Evolutionary conservation across 768 basidiomycete genomes (phyloP), one percentile per base, ranked within the genome.

Genomic region (button mushroom (Agaricus bisporus)): DNA sequence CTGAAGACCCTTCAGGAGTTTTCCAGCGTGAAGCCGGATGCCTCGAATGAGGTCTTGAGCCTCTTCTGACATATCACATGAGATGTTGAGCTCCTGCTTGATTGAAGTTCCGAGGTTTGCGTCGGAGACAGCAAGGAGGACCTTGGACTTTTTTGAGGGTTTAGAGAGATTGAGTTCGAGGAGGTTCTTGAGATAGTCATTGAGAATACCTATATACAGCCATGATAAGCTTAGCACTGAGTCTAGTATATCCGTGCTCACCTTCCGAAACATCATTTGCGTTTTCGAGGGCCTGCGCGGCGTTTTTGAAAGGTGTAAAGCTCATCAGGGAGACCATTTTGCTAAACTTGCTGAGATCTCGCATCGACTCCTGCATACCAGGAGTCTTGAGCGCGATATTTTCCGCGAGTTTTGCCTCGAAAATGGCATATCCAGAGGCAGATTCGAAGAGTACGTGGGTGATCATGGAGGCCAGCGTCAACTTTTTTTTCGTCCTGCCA

Each of bases 221-320:
- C 22, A 32, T 8, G 52, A 8, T 28, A 38, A 20, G 38, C 3
- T 15, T 1, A 8, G 32, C 14, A 51, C 1, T 17, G n/a, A 55
- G 17, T 17, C 36, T 50, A 38, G 49, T 28, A 55, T 10, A 4
- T 38, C 1, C 4, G 9, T 12, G 12, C 81, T 28, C 56, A 93
- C 95, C 93, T 77, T 98, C 95, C 9, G 95, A 97, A 14, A 98
- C 70, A 70, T 98, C 95, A 66, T 98, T 98, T 48, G 87, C 86
- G 61, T 97, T 98, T 73, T 98, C 93, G 60, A 98, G 75, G 32
- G 94, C 94, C 66, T 95, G 86, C 0, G 91, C 93, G 20, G 94
- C 92, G 56, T 76, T 93, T 69, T 91, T 91, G 78, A 95, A 98
- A 0, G 95, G 95, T 51, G 86, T 80, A 75, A 98, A 98, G 67